phyloP scores from a whole-genome alignment of 768 basidiomycete species.

The Suillus subalutaceus region DNA sequence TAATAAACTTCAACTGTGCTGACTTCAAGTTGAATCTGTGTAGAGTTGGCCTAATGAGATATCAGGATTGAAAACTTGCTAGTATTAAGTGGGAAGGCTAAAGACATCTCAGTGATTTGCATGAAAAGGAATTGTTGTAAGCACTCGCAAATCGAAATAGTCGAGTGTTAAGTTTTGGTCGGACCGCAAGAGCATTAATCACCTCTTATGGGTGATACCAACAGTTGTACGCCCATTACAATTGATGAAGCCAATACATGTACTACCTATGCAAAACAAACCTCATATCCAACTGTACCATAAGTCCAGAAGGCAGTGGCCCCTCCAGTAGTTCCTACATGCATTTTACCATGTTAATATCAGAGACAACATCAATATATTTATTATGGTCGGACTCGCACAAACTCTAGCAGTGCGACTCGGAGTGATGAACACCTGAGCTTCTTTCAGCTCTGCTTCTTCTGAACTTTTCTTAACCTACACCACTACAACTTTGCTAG shows the following conservation, averaged over 20 bases:
- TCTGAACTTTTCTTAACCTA: conserved; percentile 1
- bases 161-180: not conserved
- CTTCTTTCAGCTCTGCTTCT: conserved; percentile 1
- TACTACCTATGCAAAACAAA: not conserved
- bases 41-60: not conserved
- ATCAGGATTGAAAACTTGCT: not conserved
- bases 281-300: no score
- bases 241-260: not conserved
- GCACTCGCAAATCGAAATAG: not conserved
- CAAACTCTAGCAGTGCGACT: no score
- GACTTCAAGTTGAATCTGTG: not conserved
- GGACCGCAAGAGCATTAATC: not conserved
- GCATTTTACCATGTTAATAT: not conserved
- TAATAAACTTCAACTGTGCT: not conserved
- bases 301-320: not conserved
- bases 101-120: conserved; percentile 1
- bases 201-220: no score
- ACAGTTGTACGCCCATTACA: not conserved
- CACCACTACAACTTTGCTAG: not conserved
- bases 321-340: conserved; percentile 1
- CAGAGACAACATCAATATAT: not conserved
- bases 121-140: conserved; percentile 1
- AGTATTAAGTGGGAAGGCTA: not conserved
- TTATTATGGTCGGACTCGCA: not conserved
- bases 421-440: not conserved